A percentile compares a stretch with the other conserved stretches of the same genome.
These are phyloP conservation scores for Colletotrichum sp. DNA, from an alignment of 2,329 filamentous ascomycete species.

Conservation along the genomic window DNA sequence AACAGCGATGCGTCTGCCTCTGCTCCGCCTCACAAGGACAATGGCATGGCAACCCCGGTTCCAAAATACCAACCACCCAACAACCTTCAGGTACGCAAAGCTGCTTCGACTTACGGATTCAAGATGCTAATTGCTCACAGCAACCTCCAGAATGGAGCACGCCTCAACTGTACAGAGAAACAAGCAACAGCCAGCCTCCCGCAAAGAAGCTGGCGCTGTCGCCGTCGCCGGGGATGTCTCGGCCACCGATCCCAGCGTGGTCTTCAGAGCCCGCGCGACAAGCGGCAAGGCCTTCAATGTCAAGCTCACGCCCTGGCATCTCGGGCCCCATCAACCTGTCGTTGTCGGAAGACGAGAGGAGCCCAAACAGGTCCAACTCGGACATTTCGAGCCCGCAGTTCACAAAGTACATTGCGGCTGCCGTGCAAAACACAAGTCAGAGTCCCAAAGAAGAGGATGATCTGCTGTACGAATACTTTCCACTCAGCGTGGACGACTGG, in stretches of 20 bases:
- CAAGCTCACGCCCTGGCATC: constrained; percentile 23
- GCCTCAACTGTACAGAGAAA: constrained; percentile 39
- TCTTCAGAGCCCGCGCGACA: constrained; percentile 35
- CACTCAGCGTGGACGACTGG: constrained; percentile 89
- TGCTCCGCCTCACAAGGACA: constrained; percentile 25
- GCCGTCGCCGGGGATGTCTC: constrained; percentile 55
- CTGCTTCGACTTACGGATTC: not conserved
- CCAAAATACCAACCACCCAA: constrained; percentile 35
- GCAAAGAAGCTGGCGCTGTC: constrained; percentile 59
- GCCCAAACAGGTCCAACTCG: constrained; percentile 55
- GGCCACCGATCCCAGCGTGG: constrained; percentile 61
- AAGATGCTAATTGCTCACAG: constrained; percentile 24
- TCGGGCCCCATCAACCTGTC: constrained; percentile 56
- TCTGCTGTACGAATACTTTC: constrained; percentile 93
- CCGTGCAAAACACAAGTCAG: constrained; percentile 48
- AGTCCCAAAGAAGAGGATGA: constrained; percentile 80
- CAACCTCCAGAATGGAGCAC: constrained; percentile 52
- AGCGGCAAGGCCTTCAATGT: not conserved
- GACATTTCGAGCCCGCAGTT: constrained; percentile 57
- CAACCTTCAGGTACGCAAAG: constrained; percentile 37
- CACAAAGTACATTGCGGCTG: constrained; percentile 39
- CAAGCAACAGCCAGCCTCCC: constrained; percentile 48
- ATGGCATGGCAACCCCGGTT: constrained; percentile 10
- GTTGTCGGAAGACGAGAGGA: constrained; percentile 65
- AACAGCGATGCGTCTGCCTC: constrained; percentile 33